Base-by-base conservation (phyloP, 495 filamentous ascomycete species). In the Parathielavia hyrcaniae region DNA sequence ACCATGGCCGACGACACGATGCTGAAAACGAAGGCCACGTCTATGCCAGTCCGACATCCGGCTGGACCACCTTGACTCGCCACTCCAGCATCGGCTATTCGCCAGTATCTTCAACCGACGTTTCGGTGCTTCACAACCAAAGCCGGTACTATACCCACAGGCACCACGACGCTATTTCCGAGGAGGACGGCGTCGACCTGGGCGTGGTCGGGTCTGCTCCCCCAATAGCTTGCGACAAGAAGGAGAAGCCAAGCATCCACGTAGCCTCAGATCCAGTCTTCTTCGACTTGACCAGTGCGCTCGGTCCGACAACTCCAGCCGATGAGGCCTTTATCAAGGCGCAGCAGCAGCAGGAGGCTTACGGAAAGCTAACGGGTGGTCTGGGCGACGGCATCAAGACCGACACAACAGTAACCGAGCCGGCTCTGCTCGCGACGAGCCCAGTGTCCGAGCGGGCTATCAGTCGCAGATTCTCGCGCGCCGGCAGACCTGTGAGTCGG, bases 301-400 rank as follows among this genome's bases (percentile, higher is more conserved):
- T 71, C 9, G 73, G 75, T 0, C 75, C 75, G 5, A 64, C 69
- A 38, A 67, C 66, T 12, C 34, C 54, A 7, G 71, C 73, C 26
- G 72, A 76, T 49, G 61, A 70, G 22, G 72, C 60, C 0, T 78
- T 77, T 53, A 47, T 72, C 38, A 71, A 57, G 48, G 60, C 65
- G 5, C 55, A 76, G 9, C 75, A 75, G 54, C 65, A 69, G 49
- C 70, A 77, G 51, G 79, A 80, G 55, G 69, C 74, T 1, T 67
- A 64, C 30, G 78, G 77, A 32, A 69, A 67, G 36, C 61, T 82
- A 30, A 80, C 78, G 0, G 78, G 77, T 17, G 79, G 78, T 0
- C 50, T 81, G 17, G 78, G 78, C 6, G 50, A 60, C 36, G 78
- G 78, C n/a, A 70, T 73, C 57, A 66, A 62, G 32, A 68, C 76